Percentiles rank a stretch among this genome's conserved stretches.
Conservation (phyloP, 129 eudicot genomes). For the Centaurea solstitialis region DNA sequence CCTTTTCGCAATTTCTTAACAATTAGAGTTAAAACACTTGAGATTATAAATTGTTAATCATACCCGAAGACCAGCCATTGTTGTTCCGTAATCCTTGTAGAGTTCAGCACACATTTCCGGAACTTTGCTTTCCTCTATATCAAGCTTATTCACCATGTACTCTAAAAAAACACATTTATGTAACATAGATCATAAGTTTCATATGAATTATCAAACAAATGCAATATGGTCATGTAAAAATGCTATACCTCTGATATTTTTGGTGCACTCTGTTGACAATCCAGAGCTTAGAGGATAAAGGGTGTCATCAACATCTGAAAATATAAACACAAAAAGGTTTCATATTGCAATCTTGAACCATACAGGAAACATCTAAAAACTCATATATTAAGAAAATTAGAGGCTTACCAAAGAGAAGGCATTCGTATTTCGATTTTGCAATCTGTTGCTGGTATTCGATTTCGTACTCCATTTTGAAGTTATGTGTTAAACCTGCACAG, state of each 20-base stretch:
- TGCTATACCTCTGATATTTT: constrained; percentile 72
- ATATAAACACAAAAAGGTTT: not conserved
- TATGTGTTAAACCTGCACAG: not conserved
- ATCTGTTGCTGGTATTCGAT: constrained; percentile 32
- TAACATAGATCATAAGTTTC: not conserved
- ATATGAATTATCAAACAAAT: not conserved
- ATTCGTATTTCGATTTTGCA: constrained; percentile 63
- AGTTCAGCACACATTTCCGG: constrained; percentile 60
- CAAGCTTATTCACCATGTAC: constrained; percentile 70
- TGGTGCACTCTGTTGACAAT: constrained; percentile 60
- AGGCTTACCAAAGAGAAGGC: constrained; percentile 88
- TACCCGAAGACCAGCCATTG: constrained; percentile 64
- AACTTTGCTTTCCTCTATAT: constrained; percentile 69
- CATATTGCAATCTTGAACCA: not conserved
- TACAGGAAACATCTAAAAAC: not conserved
- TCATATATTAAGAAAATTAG: not conserved
- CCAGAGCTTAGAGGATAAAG: constrained; percentile 89
- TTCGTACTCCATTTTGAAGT: constrained; percentile 49
- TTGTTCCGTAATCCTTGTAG: constrained; percentile 90
- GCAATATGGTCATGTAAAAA: not conserved
- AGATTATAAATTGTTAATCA: not conserved
- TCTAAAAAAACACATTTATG: constrained; percentile 36
- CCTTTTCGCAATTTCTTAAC: constrained; percentile 17
- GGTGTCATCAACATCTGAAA: constrained; percentile 95
- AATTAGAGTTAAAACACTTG: not conserved